These are phyloP conservation scores for Moesziomyces sp. DNA, from an alignment of 1,284 basidiomycete genomes.

Conservation along the genomic window DNA sequence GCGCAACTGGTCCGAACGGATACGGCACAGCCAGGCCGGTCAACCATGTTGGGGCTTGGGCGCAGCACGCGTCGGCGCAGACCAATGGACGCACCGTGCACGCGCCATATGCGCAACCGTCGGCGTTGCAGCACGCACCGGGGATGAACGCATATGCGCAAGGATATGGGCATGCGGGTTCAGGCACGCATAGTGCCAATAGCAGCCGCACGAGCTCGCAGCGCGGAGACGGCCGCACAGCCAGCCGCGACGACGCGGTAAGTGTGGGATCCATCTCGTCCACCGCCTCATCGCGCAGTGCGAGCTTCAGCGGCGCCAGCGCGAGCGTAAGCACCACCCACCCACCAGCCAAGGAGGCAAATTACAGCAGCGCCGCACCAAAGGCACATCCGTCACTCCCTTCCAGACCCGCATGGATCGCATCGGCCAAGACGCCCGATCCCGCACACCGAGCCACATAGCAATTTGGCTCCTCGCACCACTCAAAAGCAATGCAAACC, in stretches of 20 bases:
- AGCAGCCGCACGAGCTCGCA: slow-evolving; percentile 34
- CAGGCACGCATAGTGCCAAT: slow-evolving; percentile 11
- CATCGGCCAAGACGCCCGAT: neutral
- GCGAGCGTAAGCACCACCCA: slow-evolving; percentile 1
- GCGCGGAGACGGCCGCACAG: slow-evolving; percentile 6
- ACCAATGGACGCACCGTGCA: slow-evolving; percentile 5
- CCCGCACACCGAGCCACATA: neutral
- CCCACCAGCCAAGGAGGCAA: neutral
- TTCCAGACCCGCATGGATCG: slow-evolving; percentile 34
- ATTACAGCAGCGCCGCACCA: neutral
- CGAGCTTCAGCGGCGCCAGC: slow-evolving; percentile 25
- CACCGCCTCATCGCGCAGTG: slow-evolving; percentile 22
- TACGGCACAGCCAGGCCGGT: neutral
- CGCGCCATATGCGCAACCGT: slow-evolving; percentile 7
- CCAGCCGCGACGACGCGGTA: slow-evolving; percentile 16
- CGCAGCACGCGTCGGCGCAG: slow-evolving; percentile 25
- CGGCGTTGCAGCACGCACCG: too few species aligned
- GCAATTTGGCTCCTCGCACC: neutral
- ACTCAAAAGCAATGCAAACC: too few species aligned
- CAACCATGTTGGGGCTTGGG: slow-evolving; percentile 28
- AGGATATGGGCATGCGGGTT: neutral
- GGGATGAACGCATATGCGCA: too few species aligned
- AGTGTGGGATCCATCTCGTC: slow-evolving; percentile 30
- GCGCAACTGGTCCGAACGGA: neutral
- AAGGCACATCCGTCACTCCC: slow-evolving; percentile 31